Conservation (phyloP, 495 filamentous ascomycete genomes). For the Penicillium argentinense region DNA sequence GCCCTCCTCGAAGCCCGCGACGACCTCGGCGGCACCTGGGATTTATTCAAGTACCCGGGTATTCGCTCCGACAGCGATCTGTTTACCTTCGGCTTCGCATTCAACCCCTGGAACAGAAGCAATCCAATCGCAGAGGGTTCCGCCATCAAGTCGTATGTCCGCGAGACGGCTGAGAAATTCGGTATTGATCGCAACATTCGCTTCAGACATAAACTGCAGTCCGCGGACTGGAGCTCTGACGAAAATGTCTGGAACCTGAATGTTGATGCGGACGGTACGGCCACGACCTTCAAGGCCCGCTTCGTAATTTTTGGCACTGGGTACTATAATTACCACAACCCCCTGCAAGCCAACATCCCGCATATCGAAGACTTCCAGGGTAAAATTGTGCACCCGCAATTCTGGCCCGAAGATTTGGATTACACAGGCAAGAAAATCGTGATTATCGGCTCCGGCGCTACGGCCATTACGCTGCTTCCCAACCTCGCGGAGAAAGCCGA, state of each 20-base stretch:
- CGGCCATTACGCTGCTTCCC: conserved; percentile 55
- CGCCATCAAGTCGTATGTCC: conserved; percentile 62
- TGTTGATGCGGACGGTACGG: conserved; percentile 49
- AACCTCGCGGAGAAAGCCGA: conserved; percentile 44
- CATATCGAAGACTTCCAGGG: conserved; percentile 42
- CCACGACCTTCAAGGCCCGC: conserved; percentile 46
- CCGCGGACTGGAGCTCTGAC: conserved; percentile 59
- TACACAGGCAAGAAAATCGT: conserved; percentile 53
- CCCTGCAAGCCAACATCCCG: conserved; percentile 50
- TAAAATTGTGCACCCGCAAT: conserved; percentile 50
- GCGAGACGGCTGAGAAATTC: conserved; percentile 54
- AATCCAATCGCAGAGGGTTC: conserved; percentile 61
- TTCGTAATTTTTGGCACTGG: conserved; percentile 65
- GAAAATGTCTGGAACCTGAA: conserved; percentile 61
- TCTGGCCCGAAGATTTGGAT: conserved; percentile 53
- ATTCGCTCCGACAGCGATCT: conserved; percentile 68
- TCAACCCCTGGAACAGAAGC: conserved; percentile 61
- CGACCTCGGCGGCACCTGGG: conserved; percentile 69
- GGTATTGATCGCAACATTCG: conserved; percentile 64
- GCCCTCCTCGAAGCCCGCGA: conserved; percentile 62
- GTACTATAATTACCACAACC: conserved; percentile 63
- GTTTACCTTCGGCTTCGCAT: conserved; percentile 66
- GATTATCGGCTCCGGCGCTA: conserved; percentile 58
- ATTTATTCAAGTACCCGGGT: conserved; percentile 70
- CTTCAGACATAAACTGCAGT: conserved; percentile 55